phyloP scores from a whole-genome alignment of 495 filamentous ascomycete genomes.

The Hypomontagnella submonticulosa region DNA sequence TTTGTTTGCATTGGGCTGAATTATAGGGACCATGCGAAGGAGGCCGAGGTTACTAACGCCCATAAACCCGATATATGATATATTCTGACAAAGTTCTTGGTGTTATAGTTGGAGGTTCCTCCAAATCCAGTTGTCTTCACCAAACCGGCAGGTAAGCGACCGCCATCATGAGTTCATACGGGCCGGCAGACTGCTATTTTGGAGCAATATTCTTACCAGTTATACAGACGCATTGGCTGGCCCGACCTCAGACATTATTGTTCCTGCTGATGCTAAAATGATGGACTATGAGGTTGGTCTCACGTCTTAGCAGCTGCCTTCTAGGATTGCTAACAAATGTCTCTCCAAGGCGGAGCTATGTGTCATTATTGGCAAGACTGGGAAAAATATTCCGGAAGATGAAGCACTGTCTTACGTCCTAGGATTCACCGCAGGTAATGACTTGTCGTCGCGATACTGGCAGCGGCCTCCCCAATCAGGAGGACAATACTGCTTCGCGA shows the following conservation, averaged over 20 bases:
- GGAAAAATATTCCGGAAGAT: slow-evolving; percentile 50
- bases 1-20: slow-evolving; percentile 25
- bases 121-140: slow-evolving; percentile 26
- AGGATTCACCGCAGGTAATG: slow-evolving; percentile 48
- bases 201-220: not conserved
- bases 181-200: not conserved
- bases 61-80: not conserved
- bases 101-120: slow-evolving; percentile 12
- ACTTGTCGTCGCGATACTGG: slow-evolving; percentile 42
- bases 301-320: too few relatives aligned
- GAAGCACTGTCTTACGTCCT: slow-evolving; percentile 49
- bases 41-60: slow-evolving; percentile 2
- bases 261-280: slow-evolving; percentile 9
- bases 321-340: not conserved
- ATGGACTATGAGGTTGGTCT: slow-evolving; percentile 22
- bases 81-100: not conserved
- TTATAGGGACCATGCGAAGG: slow-evolving; percentile 22
- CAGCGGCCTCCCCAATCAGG: slow-evolving; percentile 49
- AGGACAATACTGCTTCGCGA: slow-evolving; percentile 51
- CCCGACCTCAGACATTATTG: slow-evolving; percentile 13
- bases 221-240: slow-evolving; percentile 17
- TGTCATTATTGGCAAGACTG: slow-evolving; percentile 36
- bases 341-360: slow-evolving; percentile 15
- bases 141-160: slow-evolving; percentile 11
- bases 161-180: not conserved